Percentiles rank a stretch among this genome's conserved stretches.
Evolutionary conservation across 257 asterid species (phyloP).

Genomic region (Plantago ovata): DNA sequence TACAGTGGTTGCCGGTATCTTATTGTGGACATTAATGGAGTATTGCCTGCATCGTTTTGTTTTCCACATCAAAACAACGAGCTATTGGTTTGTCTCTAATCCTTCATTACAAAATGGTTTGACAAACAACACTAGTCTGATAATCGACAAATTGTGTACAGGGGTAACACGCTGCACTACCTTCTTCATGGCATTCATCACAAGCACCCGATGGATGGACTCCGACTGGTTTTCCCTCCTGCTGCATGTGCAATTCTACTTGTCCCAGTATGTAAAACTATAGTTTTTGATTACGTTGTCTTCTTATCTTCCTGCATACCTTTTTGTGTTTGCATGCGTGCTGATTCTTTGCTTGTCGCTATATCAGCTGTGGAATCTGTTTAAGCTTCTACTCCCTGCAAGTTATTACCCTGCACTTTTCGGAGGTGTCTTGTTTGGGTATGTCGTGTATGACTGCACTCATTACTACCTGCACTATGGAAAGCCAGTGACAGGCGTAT

Average conservation of each 20-base stretch:
- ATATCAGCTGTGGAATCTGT: conserved; percentile 50
- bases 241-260: conserved; percentile 42
- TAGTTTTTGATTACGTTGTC: not conserved
- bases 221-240: conserved; percentile 57
- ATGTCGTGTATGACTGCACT: conserved; percentile 70
- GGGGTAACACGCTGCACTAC: conserved; percentile 56
- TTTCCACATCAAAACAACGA: conserved; percentile 43
- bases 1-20: conserved; percentile 40
- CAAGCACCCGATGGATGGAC: conserved; percentile 66
- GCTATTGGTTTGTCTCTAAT: conserved; percentile 40
- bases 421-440: conserved; percentile 75
- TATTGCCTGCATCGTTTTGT: conserved; percentile 54
- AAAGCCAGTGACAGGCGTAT: conserved; percentile 48
- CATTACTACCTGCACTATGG: conserved; percentile 83
- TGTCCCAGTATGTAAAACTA: conserved; percentile 27
- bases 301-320: not conserved
- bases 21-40: conserved; percentile 55
- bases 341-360: conserved; percentile 11
- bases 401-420: conserved; percentile 43
- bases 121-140: conserved; percentile 4
- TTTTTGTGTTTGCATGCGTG: not conserved
- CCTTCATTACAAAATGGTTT: not conserved
- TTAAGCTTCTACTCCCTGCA: conserved; percentile 45
- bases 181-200: conserved; percentile 67
- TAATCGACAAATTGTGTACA: conserved; percentile 20